A percentile compares a stretch with the other conserved stretches of the same genome.
Conservation (phyloP, 306 rosid genomes). For the Vigna reflexopilosa region DNA sequence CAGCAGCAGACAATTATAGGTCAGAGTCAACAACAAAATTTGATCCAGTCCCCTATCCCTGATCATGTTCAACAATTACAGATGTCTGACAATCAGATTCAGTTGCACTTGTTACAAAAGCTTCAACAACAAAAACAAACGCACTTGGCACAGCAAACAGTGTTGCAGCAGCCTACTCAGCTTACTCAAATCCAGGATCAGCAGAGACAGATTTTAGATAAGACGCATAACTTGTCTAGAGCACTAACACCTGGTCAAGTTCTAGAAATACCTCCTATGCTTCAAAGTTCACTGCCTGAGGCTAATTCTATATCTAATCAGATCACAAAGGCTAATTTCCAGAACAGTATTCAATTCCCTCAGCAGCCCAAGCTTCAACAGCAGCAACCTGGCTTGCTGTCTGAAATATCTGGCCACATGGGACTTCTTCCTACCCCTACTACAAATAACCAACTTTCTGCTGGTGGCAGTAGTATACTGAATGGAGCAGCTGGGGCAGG, state of each 20-base stretch:
- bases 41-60: conserved; percentile 57
- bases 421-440: conserved; percentile 55
- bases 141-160: conserved; percentile 71
- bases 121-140: conserved; percentile 82
- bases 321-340: conserved; percentile 58
- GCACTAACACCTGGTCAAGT: conserved; percentile 59
- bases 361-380: conserved; percentile 77
- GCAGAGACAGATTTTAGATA: conserved; percentile 73
- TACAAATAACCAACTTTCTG: conserved; percentile 59
- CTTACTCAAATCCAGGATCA: conserved; percentile 73
- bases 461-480: conserved; percentile 57
- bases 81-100: conserved; percentile 77
- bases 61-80: conserved; percentile 77
- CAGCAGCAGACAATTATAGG: conserved; percentile 53
- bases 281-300: conserved; percentile 56
- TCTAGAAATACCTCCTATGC: conserved; percentile 60
- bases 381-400: conserved; percentile 59
- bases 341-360: conserved; percentile 55
- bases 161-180: conserved; percentile 69
- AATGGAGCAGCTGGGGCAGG: conserved; percentile 68
- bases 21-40: conserved; percentile 72
- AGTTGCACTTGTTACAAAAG: conserved; percentile 76
- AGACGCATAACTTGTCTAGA: conserved; percentile 67
- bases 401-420: conserved; percentile 64
- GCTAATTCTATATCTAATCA: conserved; percentile 59